Conservation (phyloP, 257 asterid genomes). For the Nemophila menziesii region DNA sequence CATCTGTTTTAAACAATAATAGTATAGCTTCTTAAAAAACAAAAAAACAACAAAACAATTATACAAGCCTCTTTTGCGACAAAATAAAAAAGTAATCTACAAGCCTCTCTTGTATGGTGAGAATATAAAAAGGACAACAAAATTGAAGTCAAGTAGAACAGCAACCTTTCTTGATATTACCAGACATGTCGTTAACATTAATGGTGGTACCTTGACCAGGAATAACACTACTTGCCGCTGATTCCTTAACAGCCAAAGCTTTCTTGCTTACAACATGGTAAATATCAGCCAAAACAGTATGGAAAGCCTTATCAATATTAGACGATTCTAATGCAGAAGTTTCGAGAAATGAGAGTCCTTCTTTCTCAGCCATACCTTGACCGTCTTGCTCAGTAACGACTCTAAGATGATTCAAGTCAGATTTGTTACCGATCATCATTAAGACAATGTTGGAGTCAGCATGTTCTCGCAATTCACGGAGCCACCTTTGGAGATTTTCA, state of each 20-base stretch:
- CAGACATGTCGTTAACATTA: slow-evolving; percentile 39
- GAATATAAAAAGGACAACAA: slow-evolving; percentile 11
- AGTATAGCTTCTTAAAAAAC: neutral
- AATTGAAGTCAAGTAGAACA: slow-evolving; percentile 44
- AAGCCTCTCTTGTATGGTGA: slow-evolving; percentile 14
- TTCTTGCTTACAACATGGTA: slow-evolving; percentile 66
- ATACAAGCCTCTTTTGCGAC: slow-evolving; percentile 15
- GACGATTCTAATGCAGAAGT: slow-evolving; percentile 66
- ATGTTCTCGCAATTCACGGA: slow-evolving; percentile 66
- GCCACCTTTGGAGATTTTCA: slow-evolving; percentile 75
- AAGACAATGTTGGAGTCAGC: slow-evolving; percentile 72
- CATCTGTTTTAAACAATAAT: neutral
- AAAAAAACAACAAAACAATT: slow-evolving; percentile 3
- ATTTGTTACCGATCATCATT: slow-evolving; percentile 79
- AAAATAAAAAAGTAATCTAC: slow-evolving; percentile 24
- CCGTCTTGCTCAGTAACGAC: slow-evolving; percentile 57
- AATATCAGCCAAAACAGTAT: slow-evolving; percentile 52
- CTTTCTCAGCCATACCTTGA: slow-evolving; percentile 64
- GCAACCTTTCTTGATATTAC: slow-evolving; percentile 46
- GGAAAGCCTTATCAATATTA: slow-evolving; percentile 64
- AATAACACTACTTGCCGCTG: slow-evolving; percentile 34
- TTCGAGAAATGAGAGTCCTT: slow-evolving; percentile 72
- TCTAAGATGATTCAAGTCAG: slow-evolving; percentile 69
- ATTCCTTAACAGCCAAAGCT: slow-evolving; percentile 81
- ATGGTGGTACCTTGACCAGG: slow-evolving; percentile 70